phyloP scores from a whole-genome alignment of 2,329 filamentous ascomycete genomes.

The Ceratocystis albifundus region DNA sequence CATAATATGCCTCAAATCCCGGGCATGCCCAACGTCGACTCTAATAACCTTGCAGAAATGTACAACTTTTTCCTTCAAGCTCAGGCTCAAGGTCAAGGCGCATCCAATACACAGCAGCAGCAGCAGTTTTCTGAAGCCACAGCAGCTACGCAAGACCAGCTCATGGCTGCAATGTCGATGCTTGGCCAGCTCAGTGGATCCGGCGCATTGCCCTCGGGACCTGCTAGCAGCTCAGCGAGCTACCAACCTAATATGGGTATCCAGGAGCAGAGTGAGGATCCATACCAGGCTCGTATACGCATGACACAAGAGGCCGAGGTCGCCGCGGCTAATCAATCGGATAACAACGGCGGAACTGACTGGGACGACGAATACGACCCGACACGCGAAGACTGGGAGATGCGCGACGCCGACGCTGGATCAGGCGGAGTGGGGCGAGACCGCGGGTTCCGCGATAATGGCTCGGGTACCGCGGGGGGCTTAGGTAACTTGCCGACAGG shows the following conservation, averaged over 20 bases:
- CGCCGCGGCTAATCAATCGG: slow-evolving; percentile 26
- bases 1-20: not conserved
- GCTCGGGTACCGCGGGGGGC: slow-evolving; percentile 25
- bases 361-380: slow-evolving; percentile 23
- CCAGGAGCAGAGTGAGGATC: slow-evolving; percentile 30
- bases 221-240: slow-evolving; percentile 11
- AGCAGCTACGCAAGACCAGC: slow-evolving; percentile 8
- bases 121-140: slow-evolving; percentile 22
- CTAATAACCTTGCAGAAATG: slow-evolving; percentile 16
- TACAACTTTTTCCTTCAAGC: slow-evolving; percentile 21
- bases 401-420: slow-evolving; percentile 10
- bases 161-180: slow-evolving; percentile 21
- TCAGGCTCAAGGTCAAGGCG: slow-evolving; percentile 13
- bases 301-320: slow-evolving; percentile 32
- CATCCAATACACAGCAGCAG: slow-evolving; percentile 24
- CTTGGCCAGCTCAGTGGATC: slow-evolving; percentile 13
- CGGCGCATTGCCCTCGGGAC: not conserved
- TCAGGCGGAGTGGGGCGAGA: slow-evolving; percentile 22
- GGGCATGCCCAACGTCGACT: not conserved
- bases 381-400: slow-evolving; percentile 24
- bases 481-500: slow-evolving; percentile 25
- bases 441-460: slow-evolving; percentile 27
- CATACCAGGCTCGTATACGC: slow-evolving; percentile 34
- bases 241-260: slow-evolving; percentile 23
- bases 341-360: not conserved